Percentiles rank a stretch among this genome's conserved stretches.
These are phyloP conservation scores for Penicillium sp. DNA, from an alignment of 2,329 filamentous ascomycete species.

Conservation along the genomic window DNA sequence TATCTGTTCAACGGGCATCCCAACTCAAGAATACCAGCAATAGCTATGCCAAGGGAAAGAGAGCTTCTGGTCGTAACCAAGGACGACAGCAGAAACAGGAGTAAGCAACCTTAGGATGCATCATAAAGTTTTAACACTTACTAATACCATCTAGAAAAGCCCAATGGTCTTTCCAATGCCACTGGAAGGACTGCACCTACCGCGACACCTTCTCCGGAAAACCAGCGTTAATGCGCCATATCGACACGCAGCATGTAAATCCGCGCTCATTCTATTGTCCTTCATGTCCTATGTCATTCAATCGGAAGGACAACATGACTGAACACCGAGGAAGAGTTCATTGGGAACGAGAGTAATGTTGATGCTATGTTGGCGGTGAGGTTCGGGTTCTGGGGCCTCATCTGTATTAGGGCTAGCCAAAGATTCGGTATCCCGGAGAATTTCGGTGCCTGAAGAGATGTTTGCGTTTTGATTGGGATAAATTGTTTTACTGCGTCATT, in stretches of 20 bases:
- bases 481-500: neutral
- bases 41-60: neutral
- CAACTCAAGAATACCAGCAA: too few species aligned
- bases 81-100: neutral
- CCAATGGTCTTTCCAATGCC: neutral
- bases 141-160: neutral
- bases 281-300: neutral
- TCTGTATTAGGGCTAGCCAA: neutral
- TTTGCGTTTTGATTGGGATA: too few species aligned
- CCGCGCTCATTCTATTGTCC: neutral
- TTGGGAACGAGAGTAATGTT: neutral
- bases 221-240: neutral
- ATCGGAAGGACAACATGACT: slow-evolving; percentile 1
- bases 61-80: neutral
- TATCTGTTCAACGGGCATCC: neutral
- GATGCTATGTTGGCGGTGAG: neutral
- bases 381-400: neutral
- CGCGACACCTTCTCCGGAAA: neutral
- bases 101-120: neutral
- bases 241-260: neutral
- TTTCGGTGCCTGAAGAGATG: too few species aligned
- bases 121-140: neutral
- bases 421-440: neutral
- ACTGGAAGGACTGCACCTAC: neutral
- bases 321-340: neutral